Evolutionary conservation across 208 protist species (phyloP).

Genomic region (Acanthamoeba healyi): DNA sequence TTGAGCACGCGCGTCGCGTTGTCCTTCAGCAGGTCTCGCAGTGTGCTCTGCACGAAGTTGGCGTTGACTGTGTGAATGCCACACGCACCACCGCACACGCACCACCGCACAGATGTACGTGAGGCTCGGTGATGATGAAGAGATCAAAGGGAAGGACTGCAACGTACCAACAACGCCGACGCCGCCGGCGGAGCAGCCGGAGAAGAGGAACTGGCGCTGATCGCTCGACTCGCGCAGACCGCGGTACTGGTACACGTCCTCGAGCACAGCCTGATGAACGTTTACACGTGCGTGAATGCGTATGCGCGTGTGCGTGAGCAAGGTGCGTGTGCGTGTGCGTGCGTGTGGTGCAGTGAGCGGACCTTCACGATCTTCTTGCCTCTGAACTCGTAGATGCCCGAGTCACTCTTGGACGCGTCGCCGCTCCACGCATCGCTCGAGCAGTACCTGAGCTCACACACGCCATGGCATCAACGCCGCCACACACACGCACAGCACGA

Average conservation of each 20-base stretch:
- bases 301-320: not conserved
- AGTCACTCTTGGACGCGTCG: not conserved
- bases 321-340: not conserved
- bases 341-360: not conserved
- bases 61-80: slow-evolving; percentile 12
- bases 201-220: not conserved
- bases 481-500: no score
- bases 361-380: slow-evolving; percentile 49
- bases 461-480: no score
- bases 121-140: not conserved
- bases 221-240: not conserved
- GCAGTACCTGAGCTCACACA: slow-evolving; percentile 60
- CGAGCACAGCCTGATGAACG: slow-evolving; percentile 4
- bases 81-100: no score
- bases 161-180: not conserved
- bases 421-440: slow-evolving; percentile 54
- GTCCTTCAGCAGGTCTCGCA: not conserved
- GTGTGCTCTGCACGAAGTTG: slow-evolving; percentile 35
- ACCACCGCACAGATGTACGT: no score
- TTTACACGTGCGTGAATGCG: no score
- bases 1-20: not conserved
- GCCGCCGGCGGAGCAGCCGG: slow-evolving; percentile 18
- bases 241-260: slow-evolving; percentile 23
- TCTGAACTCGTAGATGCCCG: slow-evolving; percentile 6
- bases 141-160: no score